These are phyloP conservation scores for Calonectria montana DNA, from an alignment of 2,329 filamentous ascomycete genomes.

Conservation along the genomic window DNA sequence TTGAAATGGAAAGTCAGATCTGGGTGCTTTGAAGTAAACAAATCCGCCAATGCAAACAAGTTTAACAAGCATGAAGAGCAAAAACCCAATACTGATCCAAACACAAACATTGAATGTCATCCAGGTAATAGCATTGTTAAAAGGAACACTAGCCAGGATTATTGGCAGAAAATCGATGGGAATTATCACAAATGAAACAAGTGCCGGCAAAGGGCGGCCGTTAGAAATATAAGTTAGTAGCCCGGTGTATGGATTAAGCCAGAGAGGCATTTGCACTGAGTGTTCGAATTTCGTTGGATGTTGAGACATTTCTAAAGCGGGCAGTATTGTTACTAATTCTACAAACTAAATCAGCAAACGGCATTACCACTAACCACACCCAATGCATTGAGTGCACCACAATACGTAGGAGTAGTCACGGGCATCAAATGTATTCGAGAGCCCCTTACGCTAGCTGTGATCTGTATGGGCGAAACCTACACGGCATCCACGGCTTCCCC, in stretches of 20 bases:
- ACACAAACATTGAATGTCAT: neutral
- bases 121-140: conserved; percentile 5
- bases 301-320: neutral
- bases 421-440: too few relatives aligned
- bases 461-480: too few relatives aligned
- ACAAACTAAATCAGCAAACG: neutral
- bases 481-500: too few relatives aligned
- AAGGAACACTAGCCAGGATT: neutral
- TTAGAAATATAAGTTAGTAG: neutral
- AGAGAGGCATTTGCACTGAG: neutral
- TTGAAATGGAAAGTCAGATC: neutral
- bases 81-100: neutral
- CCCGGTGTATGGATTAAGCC: neutral
- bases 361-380: too few relatives aligned
- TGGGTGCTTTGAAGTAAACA: neutral
- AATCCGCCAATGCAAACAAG: neutral
- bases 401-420: too few relatives aligned
- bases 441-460: too few relatives aligned
- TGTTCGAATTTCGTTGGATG: neutral
- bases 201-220: neutral
- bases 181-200: neutral
- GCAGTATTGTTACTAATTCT: neutral
- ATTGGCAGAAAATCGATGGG: conserved; percentile 7
- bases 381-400: too few relatives aligned
- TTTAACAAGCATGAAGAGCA: neutral